Conservation (phyloP, 176 grass and related monocot species). For the Coix lacrymajobi region DNA sequence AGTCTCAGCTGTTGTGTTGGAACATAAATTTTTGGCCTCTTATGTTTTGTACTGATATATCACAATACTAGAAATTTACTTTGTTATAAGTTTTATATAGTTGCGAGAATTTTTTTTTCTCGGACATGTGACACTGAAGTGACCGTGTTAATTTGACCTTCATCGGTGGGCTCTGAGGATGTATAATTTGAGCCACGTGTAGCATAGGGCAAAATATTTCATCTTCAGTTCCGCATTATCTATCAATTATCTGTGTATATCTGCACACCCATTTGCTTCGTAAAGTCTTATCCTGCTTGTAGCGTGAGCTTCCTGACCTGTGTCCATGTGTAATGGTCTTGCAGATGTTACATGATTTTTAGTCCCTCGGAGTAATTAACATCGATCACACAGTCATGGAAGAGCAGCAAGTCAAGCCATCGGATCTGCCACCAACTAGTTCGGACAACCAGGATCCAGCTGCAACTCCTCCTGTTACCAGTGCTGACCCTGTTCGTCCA, state of each 20-base stretch:
- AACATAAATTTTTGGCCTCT: background rate
- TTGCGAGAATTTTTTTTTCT: background rate
- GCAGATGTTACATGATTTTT: constrained; percentile 23
- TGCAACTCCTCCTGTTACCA: constrained; percentile 20
- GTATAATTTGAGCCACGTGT: background rate
- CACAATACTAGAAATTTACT: background rate
- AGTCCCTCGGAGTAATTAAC: constrained; percentile 11
- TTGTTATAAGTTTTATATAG: background rate
- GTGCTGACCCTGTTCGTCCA: constrained; percentile 15
- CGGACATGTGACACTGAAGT: background rate
- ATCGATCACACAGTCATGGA: constrained; percentile 35
- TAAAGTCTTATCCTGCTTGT: background rate
- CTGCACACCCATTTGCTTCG: background rate
- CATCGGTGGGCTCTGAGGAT: background rate
- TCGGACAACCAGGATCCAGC: constrained; percentile 36
- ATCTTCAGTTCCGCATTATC: background rate
- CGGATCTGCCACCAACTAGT: background rate
- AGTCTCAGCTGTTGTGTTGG: background rate
- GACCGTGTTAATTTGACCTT: background rate
- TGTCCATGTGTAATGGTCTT: constrained; percentile 20
- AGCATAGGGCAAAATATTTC: background rate
- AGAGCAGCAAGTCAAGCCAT: constrained; percentile 57
- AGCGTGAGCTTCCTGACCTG: constrained; percentile 1
- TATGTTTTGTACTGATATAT: background rate
- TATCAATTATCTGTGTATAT: background rate